Conservation (phyloP, 1,284 basidiomycete genomes). For the Naganishia liquefaciens region DNA sequence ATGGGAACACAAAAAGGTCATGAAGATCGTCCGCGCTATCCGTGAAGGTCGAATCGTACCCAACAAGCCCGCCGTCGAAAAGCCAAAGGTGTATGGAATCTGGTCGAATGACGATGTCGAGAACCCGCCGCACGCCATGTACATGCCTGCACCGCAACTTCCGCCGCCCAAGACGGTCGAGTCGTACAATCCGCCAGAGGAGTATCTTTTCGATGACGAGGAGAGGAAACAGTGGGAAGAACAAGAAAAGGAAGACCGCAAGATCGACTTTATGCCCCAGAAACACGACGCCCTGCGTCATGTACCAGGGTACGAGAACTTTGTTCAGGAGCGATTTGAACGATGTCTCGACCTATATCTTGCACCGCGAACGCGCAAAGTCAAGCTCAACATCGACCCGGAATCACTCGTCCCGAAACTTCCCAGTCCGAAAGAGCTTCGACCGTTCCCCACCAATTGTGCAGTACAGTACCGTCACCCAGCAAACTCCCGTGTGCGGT, state of each 20-base stretch:
- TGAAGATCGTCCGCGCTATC: slow-evolving; percentile 99
- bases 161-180: slow-evolving; percentile 86
- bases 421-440: slow-evolving; percentile 87
- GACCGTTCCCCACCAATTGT: slow-evolving; percentile 89
- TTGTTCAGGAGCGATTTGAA: slow-evolving; percentile 92
- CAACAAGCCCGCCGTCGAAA: slow-evolving; percentile 74
- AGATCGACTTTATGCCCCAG: slow-evolving; percentile 83
- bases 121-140: slow-evolving; percentile 69
- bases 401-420: slow-evolving; percentile 90
- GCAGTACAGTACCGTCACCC: slow-evolving; percentile 71
- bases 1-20: slow-evolving; percentile 99
- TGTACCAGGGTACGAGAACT: slow-evolving; percentile 87
- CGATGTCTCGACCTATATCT: slow-evolving; percentile 96
- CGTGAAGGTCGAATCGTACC: slow-evolving; percentile 91
- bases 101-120: slow-evolving; percentile 74
- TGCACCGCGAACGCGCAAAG: slow-evolving; percentile 85
- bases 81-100: slow-evolving; percentile 81
- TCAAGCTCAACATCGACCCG: slow-evolving; percentile 87
- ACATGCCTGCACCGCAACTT: slow-evolving; percentile 88
- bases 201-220: slow-evolving; percentile 88
- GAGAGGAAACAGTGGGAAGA: slow-evolving; percentile 84
- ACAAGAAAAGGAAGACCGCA: slow-evolving; percentile 85
- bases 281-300: slow-evolving; percentile 83
- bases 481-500: slow-evolving; percentile 66
- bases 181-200: slow-evolving; percentile 97